These are phyloP conservation scores for Scenedesmus sp. DNA, from an alignment of 163 green algal genomes.

Conservation along the genomic window DNA sequence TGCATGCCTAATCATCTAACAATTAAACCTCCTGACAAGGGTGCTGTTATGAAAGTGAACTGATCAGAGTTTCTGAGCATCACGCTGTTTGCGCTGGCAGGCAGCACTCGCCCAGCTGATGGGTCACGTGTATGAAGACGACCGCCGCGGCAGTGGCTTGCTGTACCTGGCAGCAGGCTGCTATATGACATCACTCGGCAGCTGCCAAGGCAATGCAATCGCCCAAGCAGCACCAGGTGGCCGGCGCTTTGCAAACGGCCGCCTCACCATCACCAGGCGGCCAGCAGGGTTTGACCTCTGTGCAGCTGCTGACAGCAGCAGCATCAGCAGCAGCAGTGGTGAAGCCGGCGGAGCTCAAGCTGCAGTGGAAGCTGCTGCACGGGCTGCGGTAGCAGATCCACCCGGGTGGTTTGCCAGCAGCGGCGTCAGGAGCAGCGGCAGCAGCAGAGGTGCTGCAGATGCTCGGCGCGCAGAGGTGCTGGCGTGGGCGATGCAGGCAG, in stretches of 20 bases:
- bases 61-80: no score
- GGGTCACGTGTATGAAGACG: conserved; percentile 21
- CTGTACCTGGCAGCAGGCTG: conserved; percentile 34
- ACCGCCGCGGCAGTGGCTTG: not conserved
- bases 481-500: not conserved
- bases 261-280: not conserved
- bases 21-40: no score
- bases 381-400: not conserved
- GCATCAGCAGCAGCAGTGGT: conserved; percentile 4
- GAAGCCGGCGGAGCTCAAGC: not conserved
- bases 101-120: not conserved
- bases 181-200: not conserved
- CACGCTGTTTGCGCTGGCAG: not conserved
- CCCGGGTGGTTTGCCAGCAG: not conserved
- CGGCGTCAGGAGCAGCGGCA: not conserved
- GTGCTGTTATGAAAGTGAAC: no score
- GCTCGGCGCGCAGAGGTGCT: not conserved
- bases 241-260: not conserved
- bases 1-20: no score
- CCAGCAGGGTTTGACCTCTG: not conserved
- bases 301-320: conserved; percentile 5
- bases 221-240: conserved; percentile 8
- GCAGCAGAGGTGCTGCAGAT: conserved; percentile 1
- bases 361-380: not conserved
- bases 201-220: conserved; percentile 7